Percentiles rank a stretch among this genome's conserved stretches.
Conservation (phyloP, 2,329 filamentous ascomycete genomes). For the Seiridium unicorne region DNA sequence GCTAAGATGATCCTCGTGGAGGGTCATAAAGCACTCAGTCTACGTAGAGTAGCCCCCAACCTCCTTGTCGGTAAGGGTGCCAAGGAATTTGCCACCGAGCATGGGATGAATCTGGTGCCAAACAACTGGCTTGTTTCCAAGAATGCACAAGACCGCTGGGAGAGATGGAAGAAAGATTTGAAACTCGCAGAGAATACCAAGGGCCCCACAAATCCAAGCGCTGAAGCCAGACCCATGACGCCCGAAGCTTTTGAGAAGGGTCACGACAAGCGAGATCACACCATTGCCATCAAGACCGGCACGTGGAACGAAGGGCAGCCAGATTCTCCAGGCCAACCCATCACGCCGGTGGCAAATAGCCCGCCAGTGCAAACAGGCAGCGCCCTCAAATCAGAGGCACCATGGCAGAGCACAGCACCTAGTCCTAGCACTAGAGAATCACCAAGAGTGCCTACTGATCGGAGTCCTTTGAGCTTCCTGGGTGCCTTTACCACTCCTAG, state of each 20-base stretch:
- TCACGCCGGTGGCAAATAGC: slow-evolving; percentile 17
- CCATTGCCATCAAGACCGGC: slow-evolving; percentile 52
- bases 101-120: slow-evolving; percentile 70
- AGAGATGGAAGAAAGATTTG: slow-evolving; percentile 76
- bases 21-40: slow-evolving; percentile 72
- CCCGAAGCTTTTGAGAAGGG: slow-evolving; percentile 20
- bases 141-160: slow-evolving; percentile 74
- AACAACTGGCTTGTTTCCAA: slow-evolving; percentile 79
- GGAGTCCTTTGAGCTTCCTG: slow-evolving; percentile 24
- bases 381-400: slow-evolving; percentile 12
- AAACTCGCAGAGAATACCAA: slow-evolving; percentile 53
- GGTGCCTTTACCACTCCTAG: slow-evolving; percentile 14
- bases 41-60: slow-evolving; percentile 89
- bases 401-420: slow-evolving; percentile 7
- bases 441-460: slow-evolving; percentile 17
- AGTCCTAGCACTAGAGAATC: slow-evolving; percentile 13
- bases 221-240: neutral
- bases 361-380: neutral
- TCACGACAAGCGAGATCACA: slow-evolving; percentile 43
- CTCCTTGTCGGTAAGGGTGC: slow-evolving; percentile 85
- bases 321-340: slow-evolving; percentile 46
- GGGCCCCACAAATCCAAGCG: slow-evolving; percentile 27
- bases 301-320: slow-evolving; percentile 65
- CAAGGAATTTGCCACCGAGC: slow-evolving; percentile 77
- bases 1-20: slow-evolving; percentile 80